phyloP scores from a whole-genome alignment of 2,329 filamentous ascomycete genomes.

The Leptographium lundbergii region DNA sequence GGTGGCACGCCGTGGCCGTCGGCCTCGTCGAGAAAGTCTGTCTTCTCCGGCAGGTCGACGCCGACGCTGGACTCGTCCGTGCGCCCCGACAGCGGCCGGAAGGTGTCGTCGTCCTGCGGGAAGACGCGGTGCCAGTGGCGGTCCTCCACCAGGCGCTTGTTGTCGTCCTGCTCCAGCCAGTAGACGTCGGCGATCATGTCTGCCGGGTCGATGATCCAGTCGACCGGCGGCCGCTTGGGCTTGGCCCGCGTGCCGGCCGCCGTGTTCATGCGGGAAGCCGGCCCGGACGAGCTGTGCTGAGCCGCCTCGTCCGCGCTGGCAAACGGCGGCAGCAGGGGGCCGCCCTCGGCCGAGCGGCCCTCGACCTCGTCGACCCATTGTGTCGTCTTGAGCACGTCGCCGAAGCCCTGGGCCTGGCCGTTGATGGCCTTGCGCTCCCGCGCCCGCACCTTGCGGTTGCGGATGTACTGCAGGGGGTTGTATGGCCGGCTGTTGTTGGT shows the following conservation, averaged over 20 bases:
- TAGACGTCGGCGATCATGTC: slow-evolving; percentile 83
- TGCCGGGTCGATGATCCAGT: slow-evolving; percentile 74
- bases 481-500: slow-evolving; percentile 43
- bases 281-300: slow-evolving; percentile 28
- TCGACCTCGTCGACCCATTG: slow-evolving; percentile 64
- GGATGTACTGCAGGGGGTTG: slow-evolving; percentile 84
- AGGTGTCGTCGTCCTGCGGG: slow-evolving; percentile 23
- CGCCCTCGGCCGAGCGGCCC: slow-evolving; percentile 6
- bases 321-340: slow-evolving; percentile 31
- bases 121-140: slow-evolving; percentile 64
- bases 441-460: slow-evolving; percentile 75
- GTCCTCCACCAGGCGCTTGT: slow-evolving; percentile 74
- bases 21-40: not conserved
- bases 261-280: slow-evolving; percentile 23
- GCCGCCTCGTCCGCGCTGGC: slow-evolving; percentile 28
- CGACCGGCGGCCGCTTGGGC: slow-evolving; percentile 59
- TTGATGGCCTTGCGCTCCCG: slow-evolving; percentile 65
- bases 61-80: slow-evolving; percentile 9
- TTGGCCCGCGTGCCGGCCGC: slow-evolving; percentile 32
- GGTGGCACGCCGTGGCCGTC: too few relatives aligned
- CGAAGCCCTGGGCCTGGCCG: slow-evolving; percentile 64
- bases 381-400: slow-evolving; percentile 57
- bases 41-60: not conserved
- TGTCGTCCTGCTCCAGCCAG: slow-evolving; percentile 74
- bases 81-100: slow-evolving; percentile 18